These are phyloP conservation scores for Volvox africanus DNA, from an alignment of 139 green algal species.

Conservation along the genomic window DNA sequence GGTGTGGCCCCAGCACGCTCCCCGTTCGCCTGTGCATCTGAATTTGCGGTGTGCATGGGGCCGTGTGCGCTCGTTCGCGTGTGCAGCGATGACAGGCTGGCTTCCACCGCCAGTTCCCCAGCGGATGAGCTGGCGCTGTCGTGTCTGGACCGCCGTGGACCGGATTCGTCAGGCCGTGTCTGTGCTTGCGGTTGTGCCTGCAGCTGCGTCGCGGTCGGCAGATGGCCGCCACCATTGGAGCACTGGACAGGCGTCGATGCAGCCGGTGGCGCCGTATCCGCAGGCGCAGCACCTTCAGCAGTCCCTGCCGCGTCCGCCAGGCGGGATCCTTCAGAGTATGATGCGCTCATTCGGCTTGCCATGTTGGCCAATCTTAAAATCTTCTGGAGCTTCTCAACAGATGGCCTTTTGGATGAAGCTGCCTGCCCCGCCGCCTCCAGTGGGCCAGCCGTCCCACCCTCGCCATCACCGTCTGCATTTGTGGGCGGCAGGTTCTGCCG, in stretches of 20 bases:
- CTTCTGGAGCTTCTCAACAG: conserved; percentile 27
- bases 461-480: no score
- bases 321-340: background rate
- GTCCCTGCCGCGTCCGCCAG: background rate
- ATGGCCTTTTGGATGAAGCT: background rate
- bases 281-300: background rate
- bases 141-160: background rate
- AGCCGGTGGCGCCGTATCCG: background rate
- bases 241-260: no score
- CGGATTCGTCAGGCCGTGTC: background rate
- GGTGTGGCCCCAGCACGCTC: background rate
- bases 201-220: background rate
- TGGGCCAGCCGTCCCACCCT: background rate
- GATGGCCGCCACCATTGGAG: background rate
- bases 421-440: background rate
- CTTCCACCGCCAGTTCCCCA: background rate
- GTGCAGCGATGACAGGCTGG: conserved; percentile 10
- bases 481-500: no score
- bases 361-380: background rate
- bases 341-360: background rate
- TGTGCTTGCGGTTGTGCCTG: background rate
- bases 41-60: no score
- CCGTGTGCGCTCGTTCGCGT: no score
- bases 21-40: background rate
- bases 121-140: background rate